Base-by-base conservation (phyloP, 1,139 yeast species). In the Wickerhamiella infanticola region DNA sequence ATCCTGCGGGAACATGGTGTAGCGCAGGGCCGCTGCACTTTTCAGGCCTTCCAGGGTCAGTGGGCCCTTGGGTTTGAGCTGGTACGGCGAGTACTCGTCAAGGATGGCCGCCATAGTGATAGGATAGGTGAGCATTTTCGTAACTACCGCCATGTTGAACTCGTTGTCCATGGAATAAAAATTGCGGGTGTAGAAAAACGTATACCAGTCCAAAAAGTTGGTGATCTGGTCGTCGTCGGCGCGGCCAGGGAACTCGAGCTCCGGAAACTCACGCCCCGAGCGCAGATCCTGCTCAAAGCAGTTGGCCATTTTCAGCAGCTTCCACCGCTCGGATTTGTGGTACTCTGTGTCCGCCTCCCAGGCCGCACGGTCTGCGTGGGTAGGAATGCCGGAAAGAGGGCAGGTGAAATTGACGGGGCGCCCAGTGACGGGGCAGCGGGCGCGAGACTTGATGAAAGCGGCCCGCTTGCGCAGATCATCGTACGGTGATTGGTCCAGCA, bases 101-200 rank as follows among this genome's bases (percentile, higher is more conserved):
- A 90, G 65, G 25, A 85, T 64, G 1, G 94, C 76, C 9, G 85
- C 95, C 49, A 90, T 80, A 4, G 98, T 86, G 50, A 85, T 67
- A 40, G 98, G 98, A 63, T 86, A 90, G 43, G 94, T 82, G 60
- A 90, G 73, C 72, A 90, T 83, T 63, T 93, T 90, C 27, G 97
- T 85, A 36, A 88, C 90, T 2, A 94, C 94, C 0, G 98, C 97
- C 59, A 88, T 69, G 63, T 88, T 94, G 67, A 84, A 90, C 62
- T 88, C 96, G 9, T 95, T 83, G 63, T 90, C 95, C 97, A 90
- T 88, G 4, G 97, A 88, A 57, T 78, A 80, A 62, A 85, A 90
- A 57, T 82, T 84, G 62, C 98, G 74, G 0, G 98, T 90, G 64
- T 90, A 90, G 61, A 90, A 81, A 58, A 77, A 90, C 23, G 94